These are phyloP conservation scores for Barnettozyma vustinii DNA, from an alignment of 805 yeast species.

Conservation along the genomic window DNA sequence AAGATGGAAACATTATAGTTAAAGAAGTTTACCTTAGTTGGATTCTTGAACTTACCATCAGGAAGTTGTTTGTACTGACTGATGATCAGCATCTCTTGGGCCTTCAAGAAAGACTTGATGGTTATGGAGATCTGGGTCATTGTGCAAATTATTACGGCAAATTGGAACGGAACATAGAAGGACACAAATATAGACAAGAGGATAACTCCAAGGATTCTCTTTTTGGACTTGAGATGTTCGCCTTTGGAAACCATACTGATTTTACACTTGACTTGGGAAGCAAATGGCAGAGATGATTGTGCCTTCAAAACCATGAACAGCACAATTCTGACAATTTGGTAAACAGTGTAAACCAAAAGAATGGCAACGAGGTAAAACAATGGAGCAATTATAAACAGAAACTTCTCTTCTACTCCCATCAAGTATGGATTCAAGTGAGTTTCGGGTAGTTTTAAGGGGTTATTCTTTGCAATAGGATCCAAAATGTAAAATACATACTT, in stretches of 20 bases:
- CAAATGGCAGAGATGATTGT: background rate
- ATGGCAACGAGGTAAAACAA: slow-evolving; percentile 44
- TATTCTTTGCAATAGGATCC: slow-evolving; percentile 51
- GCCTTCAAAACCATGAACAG: background rate
- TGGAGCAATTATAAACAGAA: slow-evolving; percentile 55
- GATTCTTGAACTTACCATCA: background rate
- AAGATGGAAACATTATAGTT: slow-evolving; percentile 62
- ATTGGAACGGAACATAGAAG: slow-evolving; percentile 73
- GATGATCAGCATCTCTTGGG: background rate
- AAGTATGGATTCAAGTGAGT: slow-evolving; percentile 51
- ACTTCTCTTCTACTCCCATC: slow-evolving; percentile 58
- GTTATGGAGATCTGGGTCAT: slow-evolving; percentile 54
- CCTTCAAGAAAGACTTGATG: slow-evolving; percentile 27
- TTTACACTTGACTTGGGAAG: slow-evolving; percentile 5
- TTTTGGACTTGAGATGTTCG: slow-evolving; percentile 3
- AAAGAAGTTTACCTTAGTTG: slow-evolving; percentile 28
- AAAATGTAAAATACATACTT: slow-evolving; percentile 36
- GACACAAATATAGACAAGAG: slow-evolving; percentile 42
- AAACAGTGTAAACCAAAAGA: slow-evolving; percentile 36
- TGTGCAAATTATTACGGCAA: slow-evolving; percentile 60
- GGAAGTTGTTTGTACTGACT: background rate
- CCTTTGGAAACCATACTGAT: background rate
- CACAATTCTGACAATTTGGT: slow-evolving; percentile 11
- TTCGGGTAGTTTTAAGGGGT: slow-evolving; percentile 38
- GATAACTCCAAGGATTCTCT: slow-evolving; percentile 15